Evolutionary conservation across 768 basidiomycete species (phyloP).

Genomic region (Xanthoconium stramineum): DNA sequence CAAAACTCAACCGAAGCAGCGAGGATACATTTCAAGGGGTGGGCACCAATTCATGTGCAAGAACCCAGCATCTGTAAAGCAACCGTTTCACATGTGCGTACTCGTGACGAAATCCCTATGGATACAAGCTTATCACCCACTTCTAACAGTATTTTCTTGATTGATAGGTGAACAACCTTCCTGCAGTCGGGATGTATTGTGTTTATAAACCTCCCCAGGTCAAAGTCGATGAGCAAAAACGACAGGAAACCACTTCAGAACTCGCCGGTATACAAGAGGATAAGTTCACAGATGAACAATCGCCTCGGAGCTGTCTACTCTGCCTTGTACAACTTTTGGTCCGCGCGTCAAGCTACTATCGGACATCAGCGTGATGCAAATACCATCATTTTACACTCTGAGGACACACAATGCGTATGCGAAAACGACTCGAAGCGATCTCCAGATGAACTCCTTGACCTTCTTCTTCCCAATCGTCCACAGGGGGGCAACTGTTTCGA

Average conservation of each 20-base stretch:
- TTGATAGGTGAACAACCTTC: conserved; percentile 13
- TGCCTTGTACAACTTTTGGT: conserved; percentile 52
- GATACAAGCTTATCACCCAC: neutral
- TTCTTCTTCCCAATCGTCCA: conserved; percentile 34
- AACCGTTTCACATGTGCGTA: conserved; percentile 59
- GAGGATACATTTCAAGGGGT: conserved; percentile 51
- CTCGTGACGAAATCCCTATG: neutral
- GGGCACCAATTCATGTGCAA: conserved; percentile 54
- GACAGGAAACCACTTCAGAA: conserved; percentile 41
- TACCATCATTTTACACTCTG: conserved; percentile 48
- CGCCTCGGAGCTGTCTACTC: conserved; percentile 58
- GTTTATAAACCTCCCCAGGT: conserved; percentile 31
- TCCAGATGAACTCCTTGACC: conserved; percentile 43
- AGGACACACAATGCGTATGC: conserved; percentile 23
- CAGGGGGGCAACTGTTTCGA: conserved; percentile 43
- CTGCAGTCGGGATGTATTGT: neutral
- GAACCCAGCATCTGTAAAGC: conserved; percentile 47
- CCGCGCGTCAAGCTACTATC: conserved; percentile 41
- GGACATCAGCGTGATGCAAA: conserved; percentile 47
- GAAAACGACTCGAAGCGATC: conserved; percentile 43
- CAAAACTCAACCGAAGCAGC: too few species aligned
- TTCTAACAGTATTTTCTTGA: conserved; percentile 16
- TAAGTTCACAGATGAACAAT: conserved; percentile 38
- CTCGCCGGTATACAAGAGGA: conserved; percentile 33
- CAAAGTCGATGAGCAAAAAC: conserved; percentile 42